These are phyloP conservation scores for Ophiostoma sp. DNA, from an alignment of 2,329 filamentous ascomycete species.

Conservation along the genomic window DNA sequence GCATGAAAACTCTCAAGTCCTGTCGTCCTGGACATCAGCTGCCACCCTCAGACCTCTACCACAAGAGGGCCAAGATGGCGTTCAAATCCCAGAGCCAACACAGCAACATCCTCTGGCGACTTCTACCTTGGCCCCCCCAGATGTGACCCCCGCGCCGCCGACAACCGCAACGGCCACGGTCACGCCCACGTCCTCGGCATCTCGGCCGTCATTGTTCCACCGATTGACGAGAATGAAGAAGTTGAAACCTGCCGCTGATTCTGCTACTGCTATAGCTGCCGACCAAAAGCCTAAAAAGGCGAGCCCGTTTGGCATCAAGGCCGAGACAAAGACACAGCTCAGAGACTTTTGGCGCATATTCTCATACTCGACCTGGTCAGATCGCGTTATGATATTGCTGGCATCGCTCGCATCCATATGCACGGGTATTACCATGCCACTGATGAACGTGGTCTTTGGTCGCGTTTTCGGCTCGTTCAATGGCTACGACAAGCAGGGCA, in stretches of 20 bases:
- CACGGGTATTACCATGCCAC: conserved; percentile 56
- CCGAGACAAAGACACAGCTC: conserved; percentile 23
- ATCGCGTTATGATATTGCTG: conserved; percentile 48
- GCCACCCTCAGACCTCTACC: not conserved
- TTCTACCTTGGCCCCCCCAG: not conserved
- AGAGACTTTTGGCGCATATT: conserved; percentile 44
- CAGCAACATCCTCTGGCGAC: not conserved
- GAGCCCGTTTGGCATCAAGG: conserved; percentile 21
- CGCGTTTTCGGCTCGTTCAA: conserved; percentile 38
- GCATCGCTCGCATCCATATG: conserved; percentile 53
- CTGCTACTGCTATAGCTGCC: not conserved
- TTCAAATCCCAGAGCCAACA: not conserved
- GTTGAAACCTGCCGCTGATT: not conserved
- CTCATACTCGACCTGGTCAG: conserved; percentile 54
- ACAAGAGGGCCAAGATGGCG: not conserved
- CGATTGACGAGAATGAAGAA: not conserved
- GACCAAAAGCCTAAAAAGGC: not conserved
- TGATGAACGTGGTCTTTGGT: conserved; percentile 63
- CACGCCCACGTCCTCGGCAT: not conserved
- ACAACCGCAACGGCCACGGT: not conserved
- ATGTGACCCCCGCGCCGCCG: not conserved
- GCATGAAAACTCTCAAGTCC: not conserved
- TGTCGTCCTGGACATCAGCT: conserved; percentile 13
- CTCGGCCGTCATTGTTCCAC: not conserved
- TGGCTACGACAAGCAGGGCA: conserved; percentile 34